A percentile compares a stretch with the other conserved stretches of the same genome.
phyloP scores from a whole-genome alignment of 371 early-diverging fungal genomes.

The Haplosporangium sp. region DNA sequence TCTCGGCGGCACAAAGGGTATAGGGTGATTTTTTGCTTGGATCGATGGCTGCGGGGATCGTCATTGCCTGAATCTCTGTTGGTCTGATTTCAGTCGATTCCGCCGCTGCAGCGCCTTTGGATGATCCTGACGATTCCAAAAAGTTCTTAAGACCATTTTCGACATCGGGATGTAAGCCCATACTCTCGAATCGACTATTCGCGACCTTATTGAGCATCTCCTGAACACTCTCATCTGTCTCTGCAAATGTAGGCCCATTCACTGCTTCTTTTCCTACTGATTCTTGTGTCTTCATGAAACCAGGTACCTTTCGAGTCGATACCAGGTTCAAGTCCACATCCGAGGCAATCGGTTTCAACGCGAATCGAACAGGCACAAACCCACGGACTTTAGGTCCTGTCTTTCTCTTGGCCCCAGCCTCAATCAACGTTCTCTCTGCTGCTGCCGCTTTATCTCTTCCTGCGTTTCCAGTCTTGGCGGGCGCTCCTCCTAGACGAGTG shows the following conservation, averaged over 20 bases:
- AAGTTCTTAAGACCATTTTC: slow-evolving; percentile 58
- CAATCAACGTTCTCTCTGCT: slow-evolving; percentile 52
- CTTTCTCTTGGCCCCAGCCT: slow-evolving; percentile 29
- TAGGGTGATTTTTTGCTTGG: slow-evolving; percentile 60
- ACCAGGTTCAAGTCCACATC: slow-evolving; percentile 50
- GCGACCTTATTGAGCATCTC: slow-evolving; percentile 59
- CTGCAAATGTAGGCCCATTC: slow-evolving; percentile 23
- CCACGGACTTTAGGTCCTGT: slow-evolving; percentile 56
- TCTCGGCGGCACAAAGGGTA: slow-evolving; percentile 92
- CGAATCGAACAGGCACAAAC: slow-evolving; percentile 61
- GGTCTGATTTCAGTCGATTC: slow-evolving; percentile 61
- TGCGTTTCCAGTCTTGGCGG: slow-evolving; percentile 35
- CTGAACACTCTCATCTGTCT: slow-evolving; percentile 39
- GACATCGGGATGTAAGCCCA: slow-evolving; percentile 67
- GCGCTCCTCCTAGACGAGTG: background rate
- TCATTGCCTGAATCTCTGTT: slow-evolving; percentile 92
- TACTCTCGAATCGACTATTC: slow-evolving; percentile 65
- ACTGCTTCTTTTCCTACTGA: background rate
- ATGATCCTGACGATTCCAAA: slow-evolving; percentile 33
- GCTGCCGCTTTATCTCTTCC: slow-evolving; percentile 52
- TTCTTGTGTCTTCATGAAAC: background rate
- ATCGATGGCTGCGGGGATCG: slow-evolving; percentile 82
- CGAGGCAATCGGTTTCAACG: slow-evolving; percentile 56
- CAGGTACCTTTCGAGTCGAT: slow-evolving; percentile 23
- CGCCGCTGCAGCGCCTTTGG: slow-evolving; percentile 4